Evolutionary conservation across 345 rosid species (phyloP).

Genomic region (Arabidopsis thaliana): TAIR10.1 NC_003070.9:24863001-24863500

Average conservation of each 20-base stretch:
- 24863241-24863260: neutral
- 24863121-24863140: neutral
- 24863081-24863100: neutral
- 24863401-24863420: no score
- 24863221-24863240: no score
- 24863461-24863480: neutral
- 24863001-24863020: conserved; percentile 34
- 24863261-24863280: neutral
- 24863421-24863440: no score
- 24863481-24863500: neutral
- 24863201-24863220: no score
- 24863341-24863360: no score
- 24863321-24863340: neutral
- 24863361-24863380: no score
- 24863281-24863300: neutral
- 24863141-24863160: no score
- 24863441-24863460: no score
- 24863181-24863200: no score
- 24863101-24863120: neutral
- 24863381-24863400: no score
- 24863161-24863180: neutral
- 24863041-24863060: neutral
- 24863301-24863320: neutral
- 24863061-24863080: neutral
- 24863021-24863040: conserved; percentile 20